Base-by-base conservation (phyloP, 2,329 filamentous ascomycete genomes). In the Colletotrichum siamense region DNA sequence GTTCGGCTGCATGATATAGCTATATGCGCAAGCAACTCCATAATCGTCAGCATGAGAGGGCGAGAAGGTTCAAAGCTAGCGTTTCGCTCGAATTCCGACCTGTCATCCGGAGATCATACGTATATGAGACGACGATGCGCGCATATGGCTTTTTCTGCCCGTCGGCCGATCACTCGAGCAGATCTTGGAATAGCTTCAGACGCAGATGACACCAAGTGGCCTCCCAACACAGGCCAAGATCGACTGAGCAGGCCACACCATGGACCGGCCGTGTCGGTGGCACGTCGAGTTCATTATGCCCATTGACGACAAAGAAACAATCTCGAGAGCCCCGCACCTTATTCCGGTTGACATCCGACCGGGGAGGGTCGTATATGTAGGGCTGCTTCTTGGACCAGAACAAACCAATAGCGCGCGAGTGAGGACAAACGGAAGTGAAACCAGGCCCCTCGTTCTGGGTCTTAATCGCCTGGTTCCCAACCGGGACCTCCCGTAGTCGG, bases 41-140 rank as follows among this genome's bases (percentile, higher is more conserved):
- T 39, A 28, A 15, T 10, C 28, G 39, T 28, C 22, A 52, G 36
- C 55, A 63, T 36, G 4, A 44, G 24, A 34, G 12, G n/a, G 44
- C 15, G 16, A 49, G 8, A 65, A 59, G 44, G 70, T 57, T 61
- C 18, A 64, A 39, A 16, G 63, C 57, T 73, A 30, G 57, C 30
- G 63, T 76, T 76, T 72, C 59, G 55, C 52, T 62, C 30, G 28
- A 57, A 52, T 74, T n/a, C n/a, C 15, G 13, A 52, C 30, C 63
- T 73, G 63, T 22, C 69, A 73, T 76, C 69, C 32, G 69, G 52
- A 67, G 69, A 68, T 73, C 73, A 68, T 68, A 68, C 73, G 13
- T 16, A 16, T 39, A 62, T 44, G 73, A 75, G 69, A 75, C 63
- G 69, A 75, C 63, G 69, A 32, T 13, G 26, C 24, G 26, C 24